Evolutionary conservation across 148 eudicot species (phyloP).

Genomic region (Chenopodium suecicum): DNA sequence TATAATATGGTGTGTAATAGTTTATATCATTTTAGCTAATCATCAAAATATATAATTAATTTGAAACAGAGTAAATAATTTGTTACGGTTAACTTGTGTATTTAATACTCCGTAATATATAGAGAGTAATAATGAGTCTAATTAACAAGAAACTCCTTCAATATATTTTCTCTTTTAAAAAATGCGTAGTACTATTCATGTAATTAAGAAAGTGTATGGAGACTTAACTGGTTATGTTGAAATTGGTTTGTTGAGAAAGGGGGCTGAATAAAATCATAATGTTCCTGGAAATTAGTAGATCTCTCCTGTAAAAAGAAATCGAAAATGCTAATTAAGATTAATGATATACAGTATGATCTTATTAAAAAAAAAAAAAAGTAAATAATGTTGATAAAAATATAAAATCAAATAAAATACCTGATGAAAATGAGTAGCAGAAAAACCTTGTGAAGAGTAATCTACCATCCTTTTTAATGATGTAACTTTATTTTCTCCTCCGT

Average conservation of each 20-base stretch:
- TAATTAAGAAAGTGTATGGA: not conserved
- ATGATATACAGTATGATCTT: too few species aligned
- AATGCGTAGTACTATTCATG: not conserved
- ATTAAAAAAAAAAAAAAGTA: too few species aligned
- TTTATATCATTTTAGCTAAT: too few species aligned
- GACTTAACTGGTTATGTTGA: slow-evolving; percentile 25
- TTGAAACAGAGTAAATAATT: too few species aligned
- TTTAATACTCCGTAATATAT: too few species aligned
- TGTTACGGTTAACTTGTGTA: too few species aligned
- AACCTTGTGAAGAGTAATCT: slow-evolving; percentile 29
- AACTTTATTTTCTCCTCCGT: slow-evolving; percentile 23
- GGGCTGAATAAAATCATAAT: slow-evolving; percentile 1
- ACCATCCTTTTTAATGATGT: slow-evolving; percentile 26
- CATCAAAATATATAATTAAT: too few species aligned
- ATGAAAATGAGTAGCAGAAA: slow-evolving; percentile 27
- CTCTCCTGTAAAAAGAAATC: slow-evolving; percentile 3
- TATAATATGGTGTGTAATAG: too few species aligned
- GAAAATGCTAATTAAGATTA: not conserved
- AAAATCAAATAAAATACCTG: slow-evolving; percentile 11
- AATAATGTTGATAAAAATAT: not conserved
- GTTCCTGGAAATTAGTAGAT: slow-evolving; percentile 15
- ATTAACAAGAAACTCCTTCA: not conserved
- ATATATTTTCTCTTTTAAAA: too few species aligned
- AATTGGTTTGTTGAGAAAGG: slow-evolving; percentile 2
- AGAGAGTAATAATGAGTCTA: not conserved